phyloP scores from a whole-genome alignment of 169 alveolate species.

The Plasmodium sp. region DNA sequence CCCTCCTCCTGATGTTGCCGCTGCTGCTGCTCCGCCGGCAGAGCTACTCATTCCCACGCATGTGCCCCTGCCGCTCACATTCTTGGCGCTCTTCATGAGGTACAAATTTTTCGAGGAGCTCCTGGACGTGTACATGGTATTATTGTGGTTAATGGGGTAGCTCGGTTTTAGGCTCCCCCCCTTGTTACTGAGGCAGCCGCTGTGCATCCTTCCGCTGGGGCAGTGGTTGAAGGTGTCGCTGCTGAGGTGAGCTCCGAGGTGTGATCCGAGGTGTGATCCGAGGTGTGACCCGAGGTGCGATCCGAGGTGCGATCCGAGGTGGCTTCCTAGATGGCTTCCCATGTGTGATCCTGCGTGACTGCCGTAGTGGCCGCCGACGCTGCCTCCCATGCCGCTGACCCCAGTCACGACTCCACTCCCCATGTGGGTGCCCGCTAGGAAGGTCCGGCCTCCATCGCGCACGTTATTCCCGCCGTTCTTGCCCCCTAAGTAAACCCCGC shows the following conservation, averaged over 20 bases:
- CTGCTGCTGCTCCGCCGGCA: not conserved
- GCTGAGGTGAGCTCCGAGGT: not conserved
- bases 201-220: not conserved
- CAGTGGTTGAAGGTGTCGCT: not conserved
- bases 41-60: not conserved
- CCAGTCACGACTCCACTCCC: not conserved
- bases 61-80: not conserved
- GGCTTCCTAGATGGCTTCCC: not conserved
- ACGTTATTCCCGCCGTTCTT: not conserved
- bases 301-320: not conserved
- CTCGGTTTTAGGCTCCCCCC: not conserved
- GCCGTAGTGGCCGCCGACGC: not conserved
- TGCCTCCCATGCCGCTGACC: not conserved
- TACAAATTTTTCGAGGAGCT: conserved; percentile 29
- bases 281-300: no score
- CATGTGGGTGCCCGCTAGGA: not conserved
- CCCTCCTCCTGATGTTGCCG: not conserved
- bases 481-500: not conserved
- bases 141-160: conserved; percentile 19
- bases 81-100: not conserved
- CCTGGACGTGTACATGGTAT: conserved; percentile 38
- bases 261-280: no score
- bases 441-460: not conserved
- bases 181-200: not conserved
- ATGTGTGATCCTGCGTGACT: not conserved